These are phyloP conservation scores for Daldinia caldariorum DNA, from an alignment of 495 filamentous ascomycete species.

Conservation along the genomic window DNA sequence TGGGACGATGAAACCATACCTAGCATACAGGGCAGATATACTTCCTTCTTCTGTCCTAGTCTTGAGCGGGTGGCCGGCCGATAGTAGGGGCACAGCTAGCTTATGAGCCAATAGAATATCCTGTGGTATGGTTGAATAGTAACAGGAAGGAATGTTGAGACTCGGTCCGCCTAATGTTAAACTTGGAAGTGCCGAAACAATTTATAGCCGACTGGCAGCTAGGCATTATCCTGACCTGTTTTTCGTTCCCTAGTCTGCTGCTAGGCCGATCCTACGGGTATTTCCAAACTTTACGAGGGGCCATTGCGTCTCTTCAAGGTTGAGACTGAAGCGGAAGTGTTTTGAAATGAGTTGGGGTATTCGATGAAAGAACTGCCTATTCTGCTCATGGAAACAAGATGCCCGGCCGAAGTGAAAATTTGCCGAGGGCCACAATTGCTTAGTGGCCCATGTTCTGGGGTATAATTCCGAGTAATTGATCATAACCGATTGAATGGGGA, in stretches of 20 bases:
- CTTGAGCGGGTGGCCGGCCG: background rate
- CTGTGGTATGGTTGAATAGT: background rate
- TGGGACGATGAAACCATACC: background rate
- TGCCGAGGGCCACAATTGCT: background rate
- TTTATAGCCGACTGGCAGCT: background rate
- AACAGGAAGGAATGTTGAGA: background rate
- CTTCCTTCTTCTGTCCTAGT: background rate
- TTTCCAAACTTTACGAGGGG: background rate
- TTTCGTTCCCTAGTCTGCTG: background rate
- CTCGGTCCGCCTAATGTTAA: background rate
- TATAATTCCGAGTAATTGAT: background rate
- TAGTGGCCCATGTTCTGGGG: background rate
- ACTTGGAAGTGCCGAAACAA: background rate
- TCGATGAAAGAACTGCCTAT: background rate
- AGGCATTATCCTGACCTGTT: background rate
- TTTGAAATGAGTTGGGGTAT: conserved; percentile 5
- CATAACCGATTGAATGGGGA: background rate
- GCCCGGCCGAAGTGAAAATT: background rate
- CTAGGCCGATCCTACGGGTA: background rate
- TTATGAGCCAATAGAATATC: background rate
- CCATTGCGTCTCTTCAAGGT: background rate
- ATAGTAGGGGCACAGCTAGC: background rate
- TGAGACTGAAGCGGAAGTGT: background rate
- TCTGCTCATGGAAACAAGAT: background rate
- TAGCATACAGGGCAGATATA: background rate